phyloP scores from a whole-genome alignment of 2,329 filamentous ascomycete species.

The Scedosporium aurantiacum region DNA sequence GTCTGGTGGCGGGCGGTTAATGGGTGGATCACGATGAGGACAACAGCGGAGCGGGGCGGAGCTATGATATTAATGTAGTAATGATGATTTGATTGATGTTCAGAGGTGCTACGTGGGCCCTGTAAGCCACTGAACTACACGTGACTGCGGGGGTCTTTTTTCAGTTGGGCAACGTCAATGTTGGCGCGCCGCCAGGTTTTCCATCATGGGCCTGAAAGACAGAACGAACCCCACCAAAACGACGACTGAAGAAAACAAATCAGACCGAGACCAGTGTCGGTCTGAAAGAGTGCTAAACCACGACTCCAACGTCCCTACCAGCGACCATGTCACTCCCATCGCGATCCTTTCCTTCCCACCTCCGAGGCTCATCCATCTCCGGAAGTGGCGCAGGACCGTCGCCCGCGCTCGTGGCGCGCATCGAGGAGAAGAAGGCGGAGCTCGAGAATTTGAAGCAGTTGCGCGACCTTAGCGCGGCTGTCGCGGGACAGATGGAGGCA shows the following conservation, averaged over 20 bases:
- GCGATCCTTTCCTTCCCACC: slow-evolving; percentile 51
- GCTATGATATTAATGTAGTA: neutral
- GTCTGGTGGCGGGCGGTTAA: neutral
- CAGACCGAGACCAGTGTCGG: neutral
- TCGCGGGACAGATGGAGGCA: slow-evolving; percentile 73
- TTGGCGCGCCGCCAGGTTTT: neutral
- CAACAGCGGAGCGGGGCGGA: neutral
- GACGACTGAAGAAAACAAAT: neutral
- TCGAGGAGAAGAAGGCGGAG: slow-evolving; percentile 78
- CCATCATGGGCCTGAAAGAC: neutral
- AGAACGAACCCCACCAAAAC: neutral
- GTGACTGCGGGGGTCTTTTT: neutral
- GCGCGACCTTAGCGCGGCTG: slow-evolving; percentile 64
- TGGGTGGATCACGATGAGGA: neutral
- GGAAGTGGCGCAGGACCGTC: slow-evolving; percentile 45
- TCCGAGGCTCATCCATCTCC: slow-evolving; percentile 48
- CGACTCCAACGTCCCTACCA: slow-evolving; percentile 5
- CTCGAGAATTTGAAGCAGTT: slow-evolving; percentile 69
- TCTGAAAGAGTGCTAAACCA: neutral
- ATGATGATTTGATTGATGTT: no score
- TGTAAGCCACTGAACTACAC: neutral
- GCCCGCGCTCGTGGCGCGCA: slow-evolving; percentile 59
- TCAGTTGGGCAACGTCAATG: neutral
- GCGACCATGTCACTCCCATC: slow-evolving; percentile 44
- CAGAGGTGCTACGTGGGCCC: no score